These are phyloP conservation scores for Ogataea ganodermae DNA, from an alignment of 805 yeast species.

Conservation along the genomic window DNA sequence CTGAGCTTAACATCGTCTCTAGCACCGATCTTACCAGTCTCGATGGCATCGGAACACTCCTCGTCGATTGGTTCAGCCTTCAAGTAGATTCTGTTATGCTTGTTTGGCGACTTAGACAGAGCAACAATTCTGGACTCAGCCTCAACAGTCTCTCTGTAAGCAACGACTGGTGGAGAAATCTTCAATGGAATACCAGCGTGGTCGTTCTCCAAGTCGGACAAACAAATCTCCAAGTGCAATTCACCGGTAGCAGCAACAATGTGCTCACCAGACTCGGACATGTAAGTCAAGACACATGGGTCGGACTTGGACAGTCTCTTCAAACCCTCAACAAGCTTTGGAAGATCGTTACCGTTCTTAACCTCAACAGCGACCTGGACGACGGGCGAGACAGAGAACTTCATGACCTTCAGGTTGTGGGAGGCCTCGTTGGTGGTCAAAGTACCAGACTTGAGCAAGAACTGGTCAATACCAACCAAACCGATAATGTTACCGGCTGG, in stretches of 20 bases:
- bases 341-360: constrained; percentile 98
- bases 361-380: constrained; percentile 99
- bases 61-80: constrained; percentile 96
- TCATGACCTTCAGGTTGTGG: constrained; percentile 99
- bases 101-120: constrained; percentile 98
- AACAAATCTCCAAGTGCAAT: constrained; percentile 98
- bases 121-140: constrained; percentile 94
- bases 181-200: constrained; percentile 99
- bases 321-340: constrained; percentile 99
- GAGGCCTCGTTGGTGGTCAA: constrained; percentile 94
- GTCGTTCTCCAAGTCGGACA: constrained; percentile 93
- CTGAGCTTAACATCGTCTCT: constrained; percentile 98
- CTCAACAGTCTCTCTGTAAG: constrained; percentile 98
- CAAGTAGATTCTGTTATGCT: constrained; percentile 99
- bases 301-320: constrained; percentile 99
- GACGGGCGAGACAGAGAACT: constrained; percentile 99
- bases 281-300: constrained; percentile 92
- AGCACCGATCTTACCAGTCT: constrained; percentile 87
- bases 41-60: constrained; percentile 91
- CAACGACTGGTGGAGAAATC: constrained; percentile 96
- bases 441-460: constrained; percentile 99
- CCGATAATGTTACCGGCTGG: constrained; percentile 99
- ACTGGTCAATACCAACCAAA: constrained; percentile 99
- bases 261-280: constrained; percentile 97
- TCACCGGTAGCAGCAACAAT: constrained; percentile 99